Conservation (phyloP, 768 basidiomycete species). For the Psilocybe sp. region DNA sequence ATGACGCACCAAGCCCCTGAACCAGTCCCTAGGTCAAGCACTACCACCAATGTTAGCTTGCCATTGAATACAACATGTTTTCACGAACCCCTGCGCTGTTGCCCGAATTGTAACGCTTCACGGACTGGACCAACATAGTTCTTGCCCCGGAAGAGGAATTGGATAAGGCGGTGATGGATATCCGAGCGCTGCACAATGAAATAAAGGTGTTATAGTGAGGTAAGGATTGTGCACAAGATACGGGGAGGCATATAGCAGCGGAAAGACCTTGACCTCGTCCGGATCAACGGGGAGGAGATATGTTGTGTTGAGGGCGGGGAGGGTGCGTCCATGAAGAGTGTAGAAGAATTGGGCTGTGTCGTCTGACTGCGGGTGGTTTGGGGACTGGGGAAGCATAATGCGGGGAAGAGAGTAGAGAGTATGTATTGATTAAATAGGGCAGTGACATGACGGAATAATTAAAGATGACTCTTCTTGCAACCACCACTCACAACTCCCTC, state of each 20-base stretch:
- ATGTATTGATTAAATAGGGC: not conserved
- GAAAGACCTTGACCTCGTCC: constrained; percentile 58
- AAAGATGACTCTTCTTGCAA: too few relatives aligned
- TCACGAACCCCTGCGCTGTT: constrained; percentile 39
- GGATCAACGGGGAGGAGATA: constrained; percentile 68
- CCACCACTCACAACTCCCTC: constrained; percentile 13
- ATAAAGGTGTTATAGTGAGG: not conserved
- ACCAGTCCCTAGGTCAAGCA: constrained; percentile 72
- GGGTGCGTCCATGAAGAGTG: constrained; percentile 45
- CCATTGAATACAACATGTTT: constrained; percentile 2
- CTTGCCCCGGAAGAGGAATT: constrained; percentile 61
- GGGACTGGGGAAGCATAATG: too few relatives aligned
- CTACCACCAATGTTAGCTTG: constrained; percentile 24
- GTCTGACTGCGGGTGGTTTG: constrained; percentile 13
- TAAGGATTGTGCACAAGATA: not conserved
- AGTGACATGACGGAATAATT: too few relatives aligned
- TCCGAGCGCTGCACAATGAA: constrained; percentile 49
- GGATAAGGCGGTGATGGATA: constrained; percentile 61
- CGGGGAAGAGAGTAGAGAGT: too few relatives aligned
- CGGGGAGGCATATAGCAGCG: not conserved
- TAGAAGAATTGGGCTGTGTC: constrained; percentile 56
- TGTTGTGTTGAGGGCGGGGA: constrained; percentile 51
- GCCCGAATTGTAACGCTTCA: constrained; percentile 50
- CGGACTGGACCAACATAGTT: constrained; percentile 67
- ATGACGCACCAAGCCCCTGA: constrained; percentile 53